Base-by-base conservation (phyloP, 495 filamentous ascomycete genomes). In the Lophiostoma macrostomum region DNA sequence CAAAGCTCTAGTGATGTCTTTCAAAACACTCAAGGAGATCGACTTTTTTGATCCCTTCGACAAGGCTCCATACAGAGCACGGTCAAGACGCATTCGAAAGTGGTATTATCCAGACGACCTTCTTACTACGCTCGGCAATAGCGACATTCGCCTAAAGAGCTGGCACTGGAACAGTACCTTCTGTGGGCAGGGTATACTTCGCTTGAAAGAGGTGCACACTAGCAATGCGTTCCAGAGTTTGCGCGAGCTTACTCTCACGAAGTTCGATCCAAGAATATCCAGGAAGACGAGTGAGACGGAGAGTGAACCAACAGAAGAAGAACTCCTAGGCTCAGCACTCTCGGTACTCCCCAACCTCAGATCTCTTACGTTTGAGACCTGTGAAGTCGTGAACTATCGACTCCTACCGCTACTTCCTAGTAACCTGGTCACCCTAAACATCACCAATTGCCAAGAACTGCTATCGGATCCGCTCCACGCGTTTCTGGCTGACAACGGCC, bases 141-240 rank as follows among this genome's bases (percentile, higher is more conserved):
- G 64, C 29, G 69, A 72, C 5, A 67, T 76, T 10, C 64, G 64
- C 29, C 77, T 95, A 24, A 73, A 70, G 25, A 81, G 76, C 45
- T 96, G 87, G 86, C 81, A 81, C 27, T 95, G 90, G 89, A 91
- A 86, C 58, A 69, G 78, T 28, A 77, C 82, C n/a, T 73, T 86
- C 37, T 74, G 78, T 53, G 30, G 40, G 1, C 35, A 47, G 5
- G 64, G 78, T 31, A 63, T 85, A 10, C 65, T 70, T 0, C 67
- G 73, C 10, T 77, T 90, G 62, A 58, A 71, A 8, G 55, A 65
- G 6, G 71, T 73, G 13, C 87, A 95, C 58, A 39, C 64, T n/a
- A 70, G 69, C n/a, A 68, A 74, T 4, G 60, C 77, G 0, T 94
- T 95, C 56, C 66, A 72, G 29, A 65, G 65, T 10, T 61, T 95